Percentiles rank a stretch among this genome's conserved stretches.
Conservation (phyloP, 75 land plant genomes). For the Ceratopteris richardii region DNA sequence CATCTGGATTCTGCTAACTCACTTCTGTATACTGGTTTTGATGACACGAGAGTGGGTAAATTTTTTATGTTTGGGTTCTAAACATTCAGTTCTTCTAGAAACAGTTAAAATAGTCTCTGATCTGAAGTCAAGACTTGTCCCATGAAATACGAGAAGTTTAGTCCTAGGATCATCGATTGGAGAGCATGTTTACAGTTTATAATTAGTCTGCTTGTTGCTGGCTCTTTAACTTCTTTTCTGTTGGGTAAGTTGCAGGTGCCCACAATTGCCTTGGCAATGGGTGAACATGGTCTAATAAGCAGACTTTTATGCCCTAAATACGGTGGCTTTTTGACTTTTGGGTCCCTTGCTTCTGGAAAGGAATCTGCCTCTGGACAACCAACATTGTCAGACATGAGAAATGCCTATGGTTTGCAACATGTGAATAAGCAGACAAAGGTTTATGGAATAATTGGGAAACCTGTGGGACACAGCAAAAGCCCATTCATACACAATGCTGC, state of each 20-base stretch:
- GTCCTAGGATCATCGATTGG: too few species aligned
- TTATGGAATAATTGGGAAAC: conserved; percentile 32
- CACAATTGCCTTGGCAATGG: conserved; percentile 34
- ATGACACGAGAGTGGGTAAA: too few species aligned
- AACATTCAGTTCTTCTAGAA: too few species aligned
- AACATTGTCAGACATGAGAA: conserved; percentile 16
- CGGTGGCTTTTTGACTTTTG: conserved; percentile 36
- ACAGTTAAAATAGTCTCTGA: too few species aligned
- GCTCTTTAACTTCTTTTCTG: conserved; percentile 3
- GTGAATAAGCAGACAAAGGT: conserved; percentile 20
- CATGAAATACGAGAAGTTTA: too few species aligned
- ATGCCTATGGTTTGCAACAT: conserved; percentile 14
- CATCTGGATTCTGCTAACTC: too few species aligned
- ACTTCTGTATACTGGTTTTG: too few species aligned
- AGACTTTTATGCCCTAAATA: conserved; percentile 21
- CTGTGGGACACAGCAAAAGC: conserved; percentile 34
- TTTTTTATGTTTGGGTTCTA: too few species aligned
- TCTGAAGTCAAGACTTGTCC: too few species aligned
- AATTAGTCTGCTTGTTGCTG: too few species aligned
- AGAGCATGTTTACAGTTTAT: too few species aligned
- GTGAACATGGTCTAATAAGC: conserved; percentile 20
- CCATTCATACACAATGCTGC: conserved; percentile 26
- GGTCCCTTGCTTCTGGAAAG: conserved; percentile 25
- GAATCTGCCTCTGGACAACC: conserved; percentile 38
- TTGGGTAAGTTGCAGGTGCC: conserved; percentile 16